Evolutionary conservation across 805 yeast genomes (phyloP).

Genomic region (Saturnispora besseyi): DNA sequence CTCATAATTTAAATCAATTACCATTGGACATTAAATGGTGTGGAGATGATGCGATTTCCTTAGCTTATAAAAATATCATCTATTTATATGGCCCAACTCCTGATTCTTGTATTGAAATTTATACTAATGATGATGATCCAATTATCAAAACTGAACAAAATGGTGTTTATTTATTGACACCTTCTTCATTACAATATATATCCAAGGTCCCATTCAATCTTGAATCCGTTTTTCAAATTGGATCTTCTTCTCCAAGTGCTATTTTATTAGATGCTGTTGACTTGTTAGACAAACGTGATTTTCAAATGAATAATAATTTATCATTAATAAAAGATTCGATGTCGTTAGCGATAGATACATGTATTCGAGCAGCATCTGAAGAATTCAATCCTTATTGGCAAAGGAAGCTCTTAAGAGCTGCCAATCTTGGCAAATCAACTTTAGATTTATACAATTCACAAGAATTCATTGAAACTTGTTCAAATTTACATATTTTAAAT

Average conservation of each 20-base stretch:
- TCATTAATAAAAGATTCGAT: conserved; percentile 42
- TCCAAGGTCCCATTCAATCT: conserved; percentile 52
- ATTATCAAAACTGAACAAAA: conserved; percentile 47
- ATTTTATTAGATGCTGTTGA: conserved; percentile 73
- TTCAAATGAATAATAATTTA: conserved; percentile 74
- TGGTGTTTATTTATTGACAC: conserved; percentile 62
- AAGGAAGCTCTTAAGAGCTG: conserved; percentile 69
- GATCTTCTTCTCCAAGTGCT: conserved; percentile 77
- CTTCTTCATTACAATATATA: conserved; percentile 48
- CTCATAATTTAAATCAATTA: neutral
- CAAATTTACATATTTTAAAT: conserved; percentile 58
- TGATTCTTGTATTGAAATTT: conserved; percentile 42
- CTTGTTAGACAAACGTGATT: conserved; percentile 55
- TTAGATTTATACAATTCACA: conserved; percentile 48
- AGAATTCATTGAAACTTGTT: conserved; percentile 53
- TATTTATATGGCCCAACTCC: conserved; percentile 65
- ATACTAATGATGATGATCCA: conserved; percentile 33
- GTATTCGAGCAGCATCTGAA: conserved; percentile 65
- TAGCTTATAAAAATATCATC: conserved; percentile 51
- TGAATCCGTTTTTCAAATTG: conserved; percentile 63
- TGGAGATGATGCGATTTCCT: conserved; percentile 70
- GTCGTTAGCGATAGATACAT: conserved; percentile 53
- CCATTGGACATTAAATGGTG: conserved; percentile 58
- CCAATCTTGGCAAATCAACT: conserved; percentile 73
- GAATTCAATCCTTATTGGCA: conserved; percentile 79